Evolutionary conservation across 2,329 filamentous ascomycete genomes (phyloP).

Genomic region (Sclerotinia glacialis): DNA sequence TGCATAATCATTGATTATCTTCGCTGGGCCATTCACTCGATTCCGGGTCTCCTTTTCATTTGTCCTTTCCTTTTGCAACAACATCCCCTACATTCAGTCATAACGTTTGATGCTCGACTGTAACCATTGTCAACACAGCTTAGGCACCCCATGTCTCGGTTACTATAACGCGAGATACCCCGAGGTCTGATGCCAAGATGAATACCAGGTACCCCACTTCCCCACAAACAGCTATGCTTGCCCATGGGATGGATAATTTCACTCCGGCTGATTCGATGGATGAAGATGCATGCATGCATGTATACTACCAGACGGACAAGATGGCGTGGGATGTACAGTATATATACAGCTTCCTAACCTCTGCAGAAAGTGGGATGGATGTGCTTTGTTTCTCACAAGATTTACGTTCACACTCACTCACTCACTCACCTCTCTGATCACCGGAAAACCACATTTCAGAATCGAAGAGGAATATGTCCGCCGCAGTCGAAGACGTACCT

Average conservation of each 20-base stretch:
- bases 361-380: not conserved
- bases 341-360: not conserved
- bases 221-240: constrained; percentile 10
- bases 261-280: not conserved
- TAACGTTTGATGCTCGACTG: not conserved
- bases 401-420: too few relatives aligned
- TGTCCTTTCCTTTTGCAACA: not conserved
- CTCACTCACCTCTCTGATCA: too few relatives aligned
- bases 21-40: not conserved
- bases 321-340: not conserved
- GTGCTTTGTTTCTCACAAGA: not conserved
- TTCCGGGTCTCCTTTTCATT: not conserved
- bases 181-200: constrained; percentile 16
- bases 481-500: not conserved
- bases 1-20: not conserved
- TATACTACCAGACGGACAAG: not conserved
- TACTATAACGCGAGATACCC: constrained; percentile 14
- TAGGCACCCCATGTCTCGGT: constrained; percentile 1
- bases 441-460: not conserved
- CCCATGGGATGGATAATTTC: constrained; percentile 20
- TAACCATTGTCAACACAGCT: not conserved
- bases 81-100: not conserved
- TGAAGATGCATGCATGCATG: constrained; percentile 6
- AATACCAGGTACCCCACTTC: constrained; percentile 17
- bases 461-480: not conserved